Percentiles rank a stretch among this genome's conserved stretches.
Evolutionary conservation across 257 asterid genomes (phyloP).

Genomic region (Plectranthus barbatus): DNA sequence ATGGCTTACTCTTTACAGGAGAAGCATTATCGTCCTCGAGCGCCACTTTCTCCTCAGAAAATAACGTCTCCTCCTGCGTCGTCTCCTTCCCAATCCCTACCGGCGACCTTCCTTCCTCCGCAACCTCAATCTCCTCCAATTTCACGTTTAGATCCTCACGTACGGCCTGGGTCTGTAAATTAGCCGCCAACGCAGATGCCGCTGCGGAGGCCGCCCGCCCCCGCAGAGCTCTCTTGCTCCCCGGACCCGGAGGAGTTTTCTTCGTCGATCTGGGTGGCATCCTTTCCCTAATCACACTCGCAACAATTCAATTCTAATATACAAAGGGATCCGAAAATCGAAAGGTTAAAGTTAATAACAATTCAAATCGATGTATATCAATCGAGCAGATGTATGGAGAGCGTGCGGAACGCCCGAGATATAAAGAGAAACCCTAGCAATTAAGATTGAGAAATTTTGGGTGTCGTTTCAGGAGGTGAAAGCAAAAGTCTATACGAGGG

Average conservation of each 20-base stretch:
- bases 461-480: neutral
- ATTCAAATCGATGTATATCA: neutral
- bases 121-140: slow-evolving; percentile 24
- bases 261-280: slow-evolving; percentile 74
- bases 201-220: slow-evolving; percentile 26
- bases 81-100: slow-evolving; percentile 19
- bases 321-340: neutral
- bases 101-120: slow-evolving; percentile 18
- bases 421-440: slow-evolving; percentile 23
- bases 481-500: neutral
- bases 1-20: slow-evolving; percentile 30
- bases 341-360: neutral
- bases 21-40: slow-evolving; percentile 14
- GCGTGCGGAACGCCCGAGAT: neutral
- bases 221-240: slow-evolving; percentile 53
- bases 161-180: slow-evolving; percentile 15
- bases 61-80: slow-evolving; percentile 18
- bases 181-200: slow-evolving; percentile 18
- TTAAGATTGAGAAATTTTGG: neutral
- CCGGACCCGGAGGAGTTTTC: slow-evolving; percentile 72
- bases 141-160: slow-evolving; percentile 27
- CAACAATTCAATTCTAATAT: neutral
- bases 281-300: slow-evolving; percentile 1
- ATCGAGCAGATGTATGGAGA: neutral
- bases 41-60: slow-evolving; percentile 11